These are phyloP conservation scores for Salvia sclarea DNA, from an alignment of 305 asterid species.

Conservation along the genomic window DNA sequence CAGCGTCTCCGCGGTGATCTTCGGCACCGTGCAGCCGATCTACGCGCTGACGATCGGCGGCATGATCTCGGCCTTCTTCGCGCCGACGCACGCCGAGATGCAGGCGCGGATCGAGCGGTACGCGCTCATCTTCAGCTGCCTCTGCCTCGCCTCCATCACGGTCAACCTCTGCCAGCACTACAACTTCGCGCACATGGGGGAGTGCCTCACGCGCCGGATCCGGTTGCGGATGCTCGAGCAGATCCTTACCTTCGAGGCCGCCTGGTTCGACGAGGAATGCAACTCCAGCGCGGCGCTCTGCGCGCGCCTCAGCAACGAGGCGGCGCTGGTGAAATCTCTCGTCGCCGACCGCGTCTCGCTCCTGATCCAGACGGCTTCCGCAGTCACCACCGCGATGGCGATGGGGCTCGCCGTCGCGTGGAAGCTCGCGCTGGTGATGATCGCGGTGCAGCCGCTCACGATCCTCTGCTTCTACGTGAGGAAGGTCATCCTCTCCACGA, in stretches of 20 bases:
- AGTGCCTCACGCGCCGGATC: slow-evolving; percentile 59
- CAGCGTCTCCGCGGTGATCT: slow-evolving; percentile 56
- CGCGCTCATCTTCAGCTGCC: slow-evolving; percentile 51
- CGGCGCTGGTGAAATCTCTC: slow-evolving; percentile 79
- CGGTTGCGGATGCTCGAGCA: slow-evolving; percentile 62
- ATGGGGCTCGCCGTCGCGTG: slow-evolving; percentile 74
- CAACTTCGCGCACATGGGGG: slow-evolving; percentile 82
- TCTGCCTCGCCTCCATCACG: slow-evolving; percentile 57
- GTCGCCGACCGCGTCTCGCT: slow-evolving; percentile 75
- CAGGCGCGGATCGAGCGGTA: slow-evolving; percentile 51
- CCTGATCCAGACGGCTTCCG: slow-evolving; percentile 61
- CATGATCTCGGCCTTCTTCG: slow-evolving; percentile 74
- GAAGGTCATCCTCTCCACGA: slow-evolving; percentile 62
- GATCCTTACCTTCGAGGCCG: slow-evolving; percentile 65
- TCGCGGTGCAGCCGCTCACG: slow-evolving; percentile 76
- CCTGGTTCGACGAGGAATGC: slow-evolving; percentile 76
- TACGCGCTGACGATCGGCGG: slow-evolving; percentile 82
- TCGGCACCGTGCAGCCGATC: slow-evolving; percentile 82
- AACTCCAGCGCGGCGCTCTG: slow-evolving; percentile 70
- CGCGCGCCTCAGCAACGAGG: slow-evolving; percentile 67
- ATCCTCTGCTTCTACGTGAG: slow-evolving; percentile 71
- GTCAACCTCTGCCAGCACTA: slow-evolving; percentile 74
- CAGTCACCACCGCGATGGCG: slow-evolving; percentile 63
- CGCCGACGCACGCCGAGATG: slow-evolving; percentile 59
- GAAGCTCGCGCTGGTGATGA: slow-evolving; percentile 90